Evolutionary conservation across 2,329 filamentous ascomycete species (phyloP).

Genomic region (Aspergillus sp.): DNA sequence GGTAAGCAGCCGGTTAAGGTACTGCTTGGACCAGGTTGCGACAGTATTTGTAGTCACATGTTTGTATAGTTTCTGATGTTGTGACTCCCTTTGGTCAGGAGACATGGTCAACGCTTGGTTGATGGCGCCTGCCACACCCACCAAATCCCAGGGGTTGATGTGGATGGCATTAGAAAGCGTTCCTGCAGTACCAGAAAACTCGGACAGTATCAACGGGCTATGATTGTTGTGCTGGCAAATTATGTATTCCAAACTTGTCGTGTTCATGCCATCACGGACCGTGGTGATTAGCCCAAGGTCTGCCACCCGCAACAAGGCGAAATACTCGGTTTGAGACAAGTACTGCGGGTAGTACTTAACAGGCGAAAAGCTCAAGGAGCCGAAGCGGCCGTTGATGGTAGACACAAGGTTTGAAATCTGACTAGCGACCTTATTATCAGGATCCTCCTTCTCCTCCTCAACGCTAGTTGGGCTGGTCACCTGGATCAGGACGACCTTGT

Average conservation of each 20-base stretch:
- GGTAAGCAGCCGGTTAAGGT: conserved; percentile 71
- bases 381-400: conserved; percentile 85
- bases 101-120: conserved; percentile 76
- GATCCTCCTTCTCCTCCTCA: conserved; percentile 71
- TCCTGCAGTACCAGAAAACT: conserved; percentile 91
- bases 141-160: conserved; percentile 94
- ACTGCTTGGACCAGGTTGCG: conserved; percentile 77
- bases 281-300: conserved; percentile 94
- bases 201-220: conserved; percentile 86
- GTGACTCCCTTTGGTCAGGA: conserved; percentile 57
- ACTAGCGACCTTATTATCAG: conserved; percentile 75
- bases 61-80: conserved; percentile 71
- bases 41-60: conserved; percentile 85
- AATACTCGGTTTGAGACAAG: conserved; percentile 83
- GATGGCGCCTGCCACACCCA: conserved; percentile 77
- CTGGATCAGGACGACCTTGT: conserved; percentile 89
- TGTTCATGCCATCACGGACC: conserved; percentile 97
- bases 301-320: conserved; percentile 82
- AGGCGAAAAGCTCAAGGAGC: conserved; percentile 81
- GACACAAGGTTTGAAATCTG: conserved; percentile 88
- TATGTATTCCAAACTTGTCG: conserved; percentile 90
- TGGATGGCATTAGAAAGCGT: conserved; percentile 82
- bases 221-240: conserved; percentile 84
- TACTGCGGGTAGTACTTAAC: conserved; percentile 96
- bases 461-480: conserved; percentile 84